Conservation (phyloP, 768 basidiomycete species). For the Mycena albidolilacea region DNA sequence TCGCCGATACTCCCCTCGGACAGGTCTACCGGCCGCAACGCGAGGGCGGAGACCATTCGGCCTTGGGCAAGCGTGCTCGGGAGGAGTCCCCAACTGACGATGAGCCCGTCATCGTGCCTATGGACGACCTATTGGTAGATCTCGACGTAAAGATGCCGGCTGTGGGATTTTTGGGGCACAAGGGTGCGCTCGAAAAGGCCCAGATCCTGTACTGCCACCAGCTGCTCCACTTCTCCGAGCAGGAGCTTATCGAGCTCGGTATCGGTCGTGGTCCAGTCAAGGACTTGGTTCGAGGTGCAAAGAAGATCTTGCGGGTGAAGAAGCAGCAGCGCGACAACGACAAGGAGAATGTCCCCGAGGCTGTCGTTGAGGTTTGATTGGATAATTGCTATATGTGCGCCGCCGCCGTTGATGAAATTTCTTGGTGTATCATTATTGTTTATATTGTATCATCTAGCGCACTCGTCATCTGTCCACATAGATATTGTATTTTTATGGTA, state of each 20-base stretch:
- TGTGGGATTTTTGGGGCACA: constrained; percentile 3
- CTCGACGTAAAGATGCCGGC: neutral
- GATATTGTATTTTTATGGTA: neutral
- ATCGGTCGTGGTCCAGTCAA: constrained; percentile 1
- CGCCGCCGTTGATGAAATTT: neutral
- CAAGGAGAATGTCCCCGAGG: neutral
- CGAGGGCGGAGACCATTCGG: neutral
- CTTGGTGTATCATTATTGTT: constrained; percentile 6
- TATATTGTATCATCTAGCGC: neutral
- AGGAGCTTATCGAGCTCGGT: neutral
- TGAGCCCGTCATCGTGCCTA: neutral
- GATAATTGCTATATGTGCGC: neutral
- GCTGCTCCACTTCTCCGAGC: neutral
- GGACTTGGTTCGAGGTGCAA: constrained; percentile 5
- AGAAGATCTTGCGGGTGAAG: neutral
- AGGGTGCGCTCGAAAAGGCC: constrained; percentile 2
- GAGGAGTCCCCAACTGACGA: neutral
- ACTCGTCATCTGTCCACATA: neutral
- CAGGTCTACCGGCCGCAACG: neutral
- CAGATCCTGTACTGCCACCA: constrained; percentile 1
- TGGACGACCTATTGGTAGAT: neutral
- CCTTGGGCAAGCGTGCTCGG: neutral
- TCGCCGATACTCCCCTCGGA: constrained; percentile 1
- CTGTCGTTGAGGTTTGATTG: neutral
- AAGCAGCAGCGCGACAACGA: neutral